Evolutionary conservation across 1,284 basidiomycete species (phyloP).

Genomic region (Ceratobasidium sp.): DNA sequence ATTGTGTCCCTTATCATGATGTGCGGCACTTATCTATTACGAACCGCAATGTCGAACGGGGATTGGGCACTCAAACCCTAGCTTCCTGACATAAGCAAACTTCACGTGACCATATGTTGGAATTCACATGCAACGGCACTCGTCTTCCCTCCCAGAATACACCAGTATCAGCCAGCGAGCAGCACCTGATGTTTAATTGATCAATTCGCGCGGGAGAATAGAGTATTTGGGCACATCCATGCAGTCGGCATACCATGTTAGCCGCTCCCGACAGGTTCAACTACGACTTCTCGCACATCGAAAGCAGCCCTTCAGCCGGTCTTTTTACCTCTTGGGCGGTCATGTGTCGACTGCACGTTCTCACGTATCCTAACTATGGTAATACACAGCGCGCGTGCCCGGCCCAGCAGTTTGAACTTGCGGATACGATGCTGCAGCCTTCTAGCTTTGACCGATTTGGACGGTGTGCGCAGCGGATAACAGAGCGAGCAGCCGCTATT

Average conservation of each 20-base stretch:
- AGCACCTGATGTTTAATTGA: background rate
- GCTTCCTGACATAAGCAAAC: too few species aligned
- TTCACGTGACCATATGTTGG: background rate
- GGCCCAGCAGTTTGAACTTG: background rate
- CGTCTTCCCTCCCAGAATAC: background rate
- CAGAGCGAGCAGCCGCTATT: background rate
- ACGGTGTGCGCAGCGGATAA: background rate
- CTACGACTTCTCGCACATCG: background rate
- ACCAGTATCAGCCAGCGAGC: too few species aligned
- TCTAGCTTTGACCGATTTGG: background rate
- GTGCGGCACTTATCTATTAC: too few species aligned
- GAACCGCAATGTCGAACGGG: too few species aligned
- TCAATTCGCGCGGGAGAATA: background rate
- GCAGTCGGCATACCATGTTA: conserved; percentile 6
- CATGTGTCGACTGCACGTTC: background rate
- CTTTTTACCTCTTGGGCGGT: background rate
- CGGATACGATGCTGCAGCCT: background rate
- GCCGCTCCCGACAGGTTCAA: conserved; percentile 30
- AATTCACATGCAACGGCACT: conserved; percentile 7
- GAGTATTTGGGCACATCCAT: too few species aligned
- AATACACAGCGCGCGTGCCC: background rate
- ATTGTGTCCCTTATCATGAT: too few species aligned
- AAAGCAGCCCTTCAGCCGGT: background rate
- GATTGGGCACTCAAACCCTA: too few species aligned
- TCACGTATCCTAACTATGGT: background rate